Evolutionary conservation across 139 green algal species (phyloP), one percentile per base, ranked within the genome.

Genomic region (Chlorokybus atmophyticus): DNA sequence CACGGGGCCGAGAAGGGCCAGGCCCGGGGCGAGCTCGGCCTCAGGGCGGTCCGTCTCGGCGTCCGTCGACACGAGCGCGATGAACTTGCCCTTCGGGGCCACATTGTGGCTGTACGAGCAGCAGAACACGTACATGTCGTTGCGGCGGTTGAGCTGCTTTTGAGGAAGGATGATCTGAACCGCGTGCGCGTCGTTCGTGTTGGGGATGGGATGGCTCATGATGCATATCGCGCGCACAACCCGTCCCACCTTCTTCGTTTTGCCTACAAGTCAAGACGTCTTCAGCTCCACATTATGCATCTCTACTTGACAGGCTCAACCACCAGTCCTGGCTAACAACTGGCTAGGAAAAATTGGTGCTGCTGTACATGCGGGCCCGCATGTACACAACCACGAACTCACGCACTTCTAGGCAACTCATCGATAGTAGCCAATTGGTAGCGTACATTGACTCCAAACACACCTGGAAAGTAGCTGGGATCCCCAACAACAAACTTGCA

Each of bases 101-200:
- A 98, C 87, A 66, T 89, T 89, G 81, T 98, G 91, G 19, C 49
- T 48, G 29, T 59, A 80, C 19, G 55, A 64, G 73, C 82, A 94
- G 79, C 83, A 94, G 78, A 98, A 96, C 10, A 99, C 87, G 71
- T 99, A 99, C 60, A 97, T 93, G 80, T 97, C 91, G n/a, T 72
- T 83, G 17, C 71, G 69, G 29, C 89, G 71, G 40, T 78, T 75
- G 28, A 89, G 75, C 79, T 99, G 91, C 75, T 89, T 90, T 77
- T 97, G 90, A 10, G 91, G 91, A 24, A 99, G 75, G 71, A 99
- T 97, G 77, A 98, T 96, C 58, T 86, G 87, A 23, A 79, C 80
- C 26, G 73, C 86, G 60, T 85, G 68, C 25, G 78, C 67, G 73
- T 96, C 85, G 62, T 83, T 72, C 14, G 90, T 97, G 78, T 86